Conservation (phyloP, 257 asterid species). For the Anisodus tanguticus region DNA sequence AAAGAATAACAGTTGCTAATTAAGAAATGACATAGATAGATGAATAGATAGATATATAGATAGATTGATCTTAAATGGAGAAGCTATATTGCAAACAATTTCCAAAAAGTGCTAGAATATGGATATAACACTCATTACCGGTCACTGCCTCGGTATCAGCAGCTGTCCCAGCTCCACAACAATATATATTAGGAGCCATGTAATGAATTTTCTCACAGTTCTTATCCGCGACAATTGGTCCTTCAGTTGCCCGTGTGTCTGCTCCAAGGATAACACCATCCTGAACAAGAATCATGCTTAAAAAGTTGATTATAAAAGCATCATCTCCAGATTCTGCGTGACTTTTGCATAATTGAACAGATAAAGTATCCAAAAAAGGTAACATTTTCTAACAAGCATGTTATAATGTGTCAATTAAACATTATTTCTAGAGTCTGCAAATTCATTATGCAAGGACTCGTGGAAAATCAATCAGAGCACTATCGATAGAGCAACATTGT, state of each 20-base stretch:
- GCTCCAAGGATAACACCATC: constrained; percentile 99
- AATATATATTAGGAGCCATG: constrained; percentile 83
- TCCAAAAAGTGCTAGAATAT: neutral
- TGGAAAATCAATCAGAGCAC: constrained; percentile 4
- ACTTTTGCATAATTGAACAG: constrained; percentile 16
- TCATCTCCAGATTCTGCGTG: neutral
- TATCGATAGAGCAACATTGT: neutral
- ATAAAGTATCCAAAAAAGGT: neutral
- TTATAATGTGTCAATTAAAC: neutral
- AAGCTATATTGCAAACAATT: neutral
- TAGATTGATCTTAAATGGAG: neutral
- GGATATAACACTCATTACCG: constrained; percentile 47
- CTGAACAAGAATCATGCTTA: constrained; percentile 49
- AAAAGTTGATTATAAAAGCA: constrained; percentile 26
- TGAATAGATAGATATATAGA: neutral
- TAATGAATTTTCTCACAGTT: constrained; percentile 96
- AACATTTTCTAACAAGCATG: constrained; percentile 25
- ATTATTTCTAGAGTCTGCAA: neutral
- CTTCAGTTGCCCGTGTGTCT: constrained; percentile 96
- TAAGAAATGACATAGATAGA: neutral
- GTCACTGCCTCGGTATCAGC: constrained; percentile 98
- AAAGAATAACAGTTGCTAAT: constrained; percentile 30
- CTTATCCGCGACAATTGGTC: constrained; percentile 99
- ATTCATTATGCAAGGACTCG: constrained; percentile 5
- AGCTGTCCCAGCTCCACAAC: constrained; percentile 94